Percentiles rank a stretch among this genome's conserved stretches.
Evolutionary conservation across 1,139 yeast genomes (phyloP).

Genomic region (Ogataea hybrid): DNA sequence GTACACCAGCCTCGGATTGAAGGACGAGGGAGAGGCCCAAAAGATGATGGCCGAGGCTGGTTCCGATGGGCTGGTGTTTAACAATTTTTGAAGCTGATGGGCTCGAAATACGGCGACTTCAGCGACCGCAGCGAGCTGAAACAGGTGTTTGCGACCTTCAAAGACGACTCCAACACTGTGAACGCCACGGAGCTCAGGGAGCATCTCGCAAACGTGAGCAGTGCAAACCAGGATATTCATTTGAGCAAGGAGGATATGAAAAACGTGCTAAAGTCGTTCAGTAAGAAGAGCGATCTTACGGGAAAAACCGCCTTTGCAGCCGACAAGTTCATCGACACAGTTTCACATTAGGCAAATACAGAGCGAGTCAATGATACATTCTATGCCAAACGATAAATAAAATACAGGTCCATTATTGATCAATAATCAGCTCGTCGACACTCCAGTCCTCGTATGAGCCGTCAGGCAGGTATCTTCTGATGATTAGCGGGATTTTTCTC

Average conservation of each 20-base stretch:
- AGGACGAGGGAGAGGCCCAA: slow-evolving; percentile 41
- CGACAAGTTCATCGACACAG: slow-evolving; percentile 54
- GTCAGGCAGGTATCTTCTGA: slow-evolving; percentile 94
- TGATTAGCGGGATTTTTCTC: slow-evolving; percentile 91
- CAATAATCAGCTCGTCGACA: slow-evolving; percentile 94
- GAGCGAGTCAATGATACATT: slow-evolving; percentile 3
- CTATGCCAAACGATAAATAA: slow-evolving; percentile 8
- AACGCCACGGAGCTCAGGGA: slow-evolving; percentile 30
- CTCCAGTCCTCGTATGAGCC: slow-evolving; percentile 99
- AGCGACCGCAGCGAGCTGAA: slow-evolving; percentile 60
- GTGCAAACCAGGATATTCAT: slow-evolving; percentile 3
- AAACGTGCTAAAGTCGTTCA: slow-evolving; percentile 53
- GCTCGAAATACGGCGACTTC: slow-evolving; percentile 52
- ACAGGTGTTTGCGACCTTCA: slow-evolving; percentile 61
- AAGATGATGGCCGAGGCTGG: slow-evolving; percentile 42
- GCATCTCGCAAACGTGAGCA: slow-evolving; percentile 3
- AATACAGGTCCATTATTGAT: slow-evolving; percentile 38
- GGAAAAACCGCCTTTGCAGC: slow-evolving; percentile 58
- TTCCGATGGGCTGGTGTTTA: slow-evolving; percentile 55
- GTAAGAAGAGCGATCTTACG: slow-evolving; percentile 50
- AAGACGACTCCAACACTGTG: neutral
- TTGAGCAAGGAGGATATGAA: slow-evolving; percentile 46
- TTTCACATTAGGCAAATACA: slow-evolving; percentile 18
- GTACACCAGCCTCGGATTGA: slow-evolving; percentile 47
- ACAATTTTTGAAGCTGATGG: slow-evolving; percentile 69